These are phyloP conservation scores for Infundibulicybe gibba DNA, from an alignment of 768 basidiomycete species.

Conservation along the genomic window DNA sequence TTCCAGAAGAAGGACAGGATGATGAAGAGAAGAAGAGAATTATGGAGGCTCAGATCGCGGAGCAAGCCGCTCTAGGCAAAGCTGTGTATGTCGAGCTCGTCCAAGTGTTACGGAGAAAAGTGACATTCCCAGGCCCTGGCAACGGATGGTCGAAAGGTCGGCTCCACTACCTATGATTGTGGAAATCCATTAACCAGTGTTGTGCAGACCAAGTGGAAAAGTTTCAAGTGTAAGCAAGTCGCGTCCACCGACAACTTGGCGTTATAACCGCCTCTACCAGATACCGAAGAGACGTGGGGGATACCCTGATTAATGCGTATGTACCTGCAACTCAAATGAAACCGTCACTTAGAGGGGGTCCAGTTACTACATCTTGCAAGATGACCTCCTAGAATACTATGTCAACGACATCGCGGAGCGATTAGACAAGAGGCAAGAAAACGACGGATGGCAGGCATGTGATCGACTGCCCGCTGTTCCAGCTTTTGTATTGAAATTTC, in stretches of 20 bases:
- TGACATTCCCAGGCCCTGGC: constrained; percentile 59
- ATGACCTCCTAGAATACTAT: constrained; percentile 75
- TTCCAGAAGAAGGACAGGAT: constrained; percentile 23
- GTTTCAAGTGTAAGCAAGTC: constrained; percentile 63
- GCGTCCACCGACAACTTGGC: neutral
- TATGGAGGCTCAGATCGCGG: constrained; percentile 17
- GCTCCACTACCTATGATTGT: constrained; percentile 3
- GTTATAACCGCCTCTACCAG: constrained; percentile 27
- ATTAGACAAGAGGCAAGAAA: constrained; percentile 38
- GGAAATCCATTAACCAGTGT: constrained; percentile 2
- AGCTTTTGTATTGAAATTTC: neutral
- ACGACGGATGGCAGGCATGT: constrained; percentile 72
- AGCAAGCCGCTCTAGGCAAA: constrained; percentile 56
- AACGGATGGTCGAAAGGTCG: constrained; percentile 70
- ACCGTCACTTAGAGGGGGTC: constrained; percentile 1
- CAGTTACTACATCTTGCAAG: constrained; percentile 84
- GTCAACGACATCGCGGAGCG: constrained; percentile 58
- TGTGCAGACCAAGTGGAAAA: constrained; percentile 72
- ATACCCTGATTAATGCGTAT: constrained; percentile 86
- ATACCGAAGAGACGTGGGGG: constrained; percentile 83
- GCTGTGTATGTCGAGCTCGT: constrained; percentile 81
- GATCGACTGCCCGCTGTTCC: neutral
- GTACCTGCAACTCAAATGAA: neutral
- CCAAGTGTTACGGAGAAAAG: constrained; percentile 65
- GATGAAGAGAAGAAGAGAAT: constrained; percentile 7